Conservation (phyloP, 805 yeast species). For the Ogataea glucozyma region DNA sequence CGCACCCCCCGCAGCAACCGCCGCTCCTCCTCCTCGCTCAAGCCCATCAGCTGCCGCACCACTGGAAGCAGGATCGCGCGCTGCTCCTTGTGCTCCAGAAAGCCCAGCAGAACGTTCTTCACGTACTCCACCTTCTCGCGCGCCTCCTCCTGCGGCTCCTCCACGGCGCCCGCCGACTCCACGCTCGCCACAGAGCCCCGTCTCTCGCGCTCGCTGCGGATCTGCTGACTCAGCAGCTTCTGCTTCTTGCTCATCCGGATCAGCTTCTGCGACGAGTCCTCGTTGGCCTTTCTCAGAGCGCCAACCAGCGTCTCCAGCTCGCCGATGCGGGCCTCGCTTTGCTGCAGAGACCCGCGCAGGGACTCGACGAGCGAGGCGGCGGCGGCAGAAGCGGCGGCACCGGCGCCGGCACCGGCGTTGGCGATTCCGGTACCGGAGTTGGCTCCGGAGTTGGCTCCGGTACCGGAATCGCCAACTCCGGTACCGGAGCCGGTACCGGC, state of each 20-base stretch:
- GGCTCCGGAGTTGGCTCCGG: too few relatives aligned
- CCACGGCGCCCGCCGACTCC: constrained; percentile 24
- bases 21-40: constrained; percentile 71
- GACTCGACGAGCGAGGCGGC: constrained; percentile 40
- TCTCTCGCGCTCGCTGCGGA: constrained; percentile 39
- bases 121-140: constrained; percentile 68
- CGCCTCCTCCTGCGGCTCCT: constrained; percentile 28
- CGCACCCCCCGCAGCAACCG: constrained; percentile 48
- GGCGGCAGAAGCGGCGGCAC: too few relatives aligned
- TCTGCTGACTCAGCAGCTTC: constrained; percentile 61
- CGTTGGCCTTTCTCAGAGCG: constrained; percentile 60
- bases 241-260: constrained; percentile 72
- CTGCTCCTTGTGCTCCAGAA: constrained; percentile 90
- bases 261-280: constrained; percentile 65
- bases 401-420: too few relatives aligned
- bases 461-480: too few relatives aligned
- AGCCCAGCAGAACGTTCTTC: constrained; percentile 88
- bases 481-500: too few relatives aligned
- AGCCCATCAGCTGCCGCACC: constrained; percentile 67
- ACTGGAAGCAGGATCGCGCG: constrained; percentile 84
- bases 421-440: too few relatives aligned
- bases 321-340: constrained; percentile 49
- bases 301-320: constrained; percentile 56
- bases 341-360: constrained; percentile 54
- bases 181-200: constrained; percentile 22